Evolutionary conservation across 2,329 filamentous ascomycete genomes (phyloP).

Genomic region (Fusarium falciforme): DNA sequence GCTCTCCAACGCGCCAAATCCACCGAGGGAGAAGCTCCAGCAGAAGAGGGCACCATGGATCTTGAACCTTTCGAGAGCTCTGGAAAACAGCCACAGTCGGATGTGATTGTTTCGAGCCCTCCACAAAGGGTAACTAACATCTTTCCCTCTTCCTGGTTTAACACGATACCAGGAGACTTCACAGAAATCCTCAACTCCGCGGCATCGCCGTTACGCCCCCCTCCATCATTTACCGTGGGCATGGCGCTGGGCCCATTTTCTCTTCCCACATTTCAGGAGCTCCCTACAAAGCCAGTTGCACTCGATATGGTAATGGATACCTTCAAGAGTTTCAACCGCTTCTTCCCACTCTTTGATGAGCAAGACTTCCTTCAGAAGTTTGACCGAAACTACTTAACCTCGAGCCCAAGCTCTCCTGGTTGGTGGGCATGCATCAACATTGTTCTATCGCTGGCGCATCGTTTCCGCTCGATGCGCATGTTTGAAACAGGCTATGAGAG

Average conservation of each 20-base stretch:
- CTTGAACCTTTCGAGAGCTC: neutral
- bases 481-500: slow-evolving; percentile 26
- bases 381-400: slow-evolving; percentile 19
- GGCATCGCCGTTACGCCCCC: neutral
- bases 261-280: slow-evolving; percentile 6
- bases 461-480: slow-evolving; percentile 36
- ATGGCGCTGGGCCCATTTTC: slow-evolving; percentile 16
- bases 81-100: neutral
- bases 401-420: slow-evolving; percentile 16
- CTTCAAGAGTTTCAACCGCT: slow-evolving; percentile 26
- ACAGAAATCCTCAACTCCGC: neutral
- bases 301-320: slow-evolving; percentile 23
- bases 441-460: slow-evolving; percentile 34
- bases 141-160: neutral
- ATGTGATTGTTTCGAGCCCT: neutral
- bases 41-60: neutral
- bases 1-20: neutral
- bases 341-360: slow-evolving; percentile 37
- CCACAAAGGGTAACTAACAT: neutral
- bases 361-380: slow-evolving; percentile 25
- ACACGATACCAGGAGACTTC: neutral
- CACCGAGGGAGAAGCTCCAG: no score
- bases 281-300: slow-evolving; percentile 26
- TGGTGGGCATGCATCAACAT: slow-evolving; percentile 44
- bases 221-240: neutral